phyloP scores from a whole-genome alignment of 805 yeast genomes.

The Candida vartiovaarae region DNA sequence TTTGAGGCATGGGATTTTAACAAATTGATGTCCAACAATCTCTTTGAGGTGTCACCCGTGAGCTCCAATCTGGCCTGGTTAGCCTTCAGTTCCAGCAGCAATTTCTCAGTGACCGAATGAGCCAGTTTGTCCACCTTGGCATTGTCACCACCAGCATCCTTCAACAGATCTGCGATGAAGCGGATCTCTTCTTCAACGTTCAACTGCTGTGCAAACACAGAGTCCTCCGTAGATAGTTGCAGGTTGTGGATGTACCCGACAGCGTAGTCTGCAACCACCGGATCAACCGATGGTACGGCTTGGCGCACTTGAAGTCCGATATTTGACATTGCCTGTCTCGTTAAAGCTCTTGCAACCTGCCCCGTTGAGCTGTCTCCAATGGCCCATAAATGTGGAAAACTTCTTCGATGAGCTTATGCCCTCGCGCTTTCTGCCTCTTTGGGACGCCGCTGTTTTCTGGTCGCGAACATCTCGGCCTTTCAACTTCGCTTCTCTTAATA shows the following conservation, averaged over 20 bases:
- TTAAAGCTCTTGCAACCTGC: too few species aligned
- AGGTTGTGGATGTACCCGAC: constrained; percentile 85
- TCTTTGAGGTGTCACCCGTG: constrained; percentile 83
- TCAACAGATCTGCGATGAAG: constrained; percentile 58
- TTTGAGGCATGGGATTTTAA: constrained; percentile 53
- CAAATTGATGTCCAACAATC: constrained; percentile 74
- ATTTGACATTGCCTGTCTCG: constrained; percentile 26
- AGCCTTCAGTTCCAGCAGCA: constrained; percentile 48
- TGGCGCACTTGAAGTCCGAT: constrained; percentile 61
- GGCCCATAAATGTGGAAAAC: background rate
- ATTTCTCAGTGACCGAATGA: constrained; percentile 38
- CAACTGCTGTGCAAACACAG: constrained; percentile 69
- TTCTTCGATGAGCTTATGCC: background rate
- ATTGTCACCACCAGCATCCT: constrained; percentile 76
- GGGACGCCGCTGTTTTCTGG: too few species aligned
- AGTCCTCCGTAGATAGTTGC: constrained; percentile 69
- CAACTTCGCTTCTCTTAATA: too few species aligned
- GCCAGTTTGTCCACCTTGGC: constrained; percentile 47
- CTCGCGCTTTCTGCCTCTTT: too few species aligned
- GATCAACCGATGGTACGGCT: constrained; percentile 81
- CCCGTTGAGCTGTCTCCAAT: constrained; percentile 20
- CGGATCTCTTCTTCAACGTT: constrained; percentile 60
- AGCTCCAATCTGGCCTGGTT: constrained; percentile 68
- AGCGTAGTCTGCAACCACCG: constrained; percentile 81
- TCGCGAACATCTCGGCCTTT: too few species aligned